A percentile compares a stretch with the other conserved stretches of the same genome.
These are phyloP conservation scores for Vitis hybrid DNA, from an alignment of 177 flowering plant genomes.

Conservation along the genomic window DNA sequence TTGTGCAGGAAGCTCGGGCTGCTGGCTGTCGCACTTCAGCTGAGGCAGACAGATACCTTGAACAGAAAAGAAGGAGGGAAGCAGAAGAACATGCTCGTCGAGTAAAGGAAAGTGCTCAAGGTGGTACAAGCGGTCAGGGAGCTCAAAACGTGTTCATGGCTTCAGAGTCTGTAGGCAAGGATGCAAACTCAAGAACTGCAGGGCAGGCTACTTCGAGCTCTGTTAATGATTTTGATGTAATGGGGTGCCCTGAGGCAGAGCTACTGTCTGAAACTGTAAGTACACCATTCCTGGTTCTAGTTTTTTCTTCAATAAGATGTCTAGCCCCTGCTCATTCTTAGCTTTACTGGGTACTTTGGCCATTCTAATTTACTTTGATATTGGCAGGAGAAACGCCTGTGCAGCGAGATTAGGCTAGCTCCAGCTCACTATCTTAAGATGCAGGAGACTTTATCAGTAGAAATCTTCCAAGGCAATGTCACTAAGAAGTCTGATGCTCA, in stretches of 20 bases:
- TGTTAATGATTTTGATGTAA: conserved; percentile 20
- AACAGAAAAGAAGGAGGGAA: conserved; percentile 31
- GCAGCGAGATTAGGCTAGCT: conserved; percentile 29
- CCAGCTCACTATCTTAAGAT: conserved; percentile 32
- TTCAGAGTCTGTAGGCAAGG: conserved; percentile 27
- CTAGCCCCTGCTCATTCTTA: background rate
- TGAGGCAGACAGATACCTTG: conserved; percentile 41
- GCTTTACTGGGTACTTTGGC: background rate
- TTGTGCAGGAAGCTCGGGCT: conserved; percentile 35
- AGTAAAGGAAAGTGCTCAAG: conserved; percentile 20
- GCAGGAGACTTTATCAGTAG: conserved; percentile 27
- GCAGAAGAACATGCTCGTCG: conserved; percentile 30
- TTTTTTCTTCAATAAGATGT: background rate
- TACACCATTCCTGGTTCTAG: background rate
- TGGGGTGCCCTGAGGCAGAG: conserved; percentile 22
- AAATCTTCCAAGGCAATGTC: conserved; percentile 33
- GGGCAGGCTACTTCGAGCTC: conserved; percentile 23
- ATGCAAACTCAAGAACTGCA: conserved; percentile 17
- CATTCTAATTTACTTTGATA: background rate
- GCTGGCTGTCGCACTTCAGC: conserved; percentile 42
- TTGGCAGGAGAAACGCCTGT: conserved; percentile 43
- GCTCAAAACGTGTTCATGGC: conserved; percentile 17
- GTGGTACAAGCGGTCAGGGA: conserved; percentile 22
- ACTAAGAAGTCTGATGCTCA: conserved; percentile 39
- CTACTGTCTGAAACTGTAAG: conserved; percentile 45